Percentiles rank a stretch among this genome's conserved stretches.
Evolutionary conservation across 176 grass and related monocot species (phyloP).

Genomic region (Hordeum marinum): DNA sequence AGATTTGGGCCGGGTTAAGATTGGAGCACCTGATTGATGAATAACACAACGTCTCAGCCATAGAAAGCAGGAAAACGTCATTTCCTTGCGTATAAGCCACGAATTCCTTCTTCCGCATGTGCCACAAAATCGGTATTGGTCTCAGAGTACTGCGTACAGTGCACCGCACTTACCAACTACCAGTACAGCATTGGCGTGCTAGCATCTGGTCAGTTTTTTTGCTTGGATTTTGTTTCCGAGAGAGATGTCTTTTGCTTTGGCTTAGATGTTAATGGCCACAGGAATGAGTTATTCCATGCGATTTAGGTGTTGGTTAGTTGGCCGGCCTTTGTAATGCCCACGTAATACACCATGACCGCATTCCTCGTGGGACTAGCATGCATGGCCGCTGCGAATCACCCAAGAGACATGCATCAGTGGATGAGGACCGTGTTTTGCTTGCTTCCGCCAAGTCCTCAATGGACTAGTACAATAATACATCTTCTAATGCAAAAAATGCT

Average conservation of each 20-base stretch:
- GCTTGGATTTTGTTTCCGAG: background rate
- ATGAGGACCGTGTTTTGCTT: background rate
- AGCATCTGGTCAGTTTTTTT: background rate
- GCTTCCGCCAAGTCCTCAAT: too few species aligned
- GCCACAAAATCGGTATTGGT: background rate
- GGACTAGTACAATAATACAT: too few species aligned
- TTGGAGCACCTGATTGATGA: too few species aligned
- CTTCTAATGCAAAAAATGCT: too few species aligned
- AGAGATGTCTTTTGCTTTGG: too few species aligned
- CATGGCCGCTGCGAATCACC: background rate
- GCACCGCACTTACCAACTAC: background rate
- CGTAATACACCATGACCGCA: background rate
- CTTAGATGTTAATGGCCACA: background rate
- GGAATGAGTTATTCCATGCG: background rate
- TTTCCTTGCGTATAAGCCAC: slow-evolving; percentile 18
- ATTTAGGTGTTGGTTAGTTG: background rate
- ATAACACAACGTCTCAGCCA: background rate
- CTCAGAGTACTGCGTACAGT: background rate
- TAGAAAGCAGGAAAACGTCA: background rate
- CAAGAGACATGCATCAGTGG: background rate
- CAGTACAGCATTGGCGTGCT: too few species aligned
- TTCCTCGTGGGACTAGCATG: background rate
- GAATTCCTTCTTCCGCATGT: background rate
- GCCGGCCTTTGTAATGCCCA: slow-evolving; percentile 3
- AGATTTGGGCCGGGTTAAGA: too few species aligned